A percentile compares a stretch with the other conserved stretches of the same genome.
Evolutionary conservation across 768 basidiomycete genomes (phyloP).

Genomic region (Lentinula detonsa): DNA sequence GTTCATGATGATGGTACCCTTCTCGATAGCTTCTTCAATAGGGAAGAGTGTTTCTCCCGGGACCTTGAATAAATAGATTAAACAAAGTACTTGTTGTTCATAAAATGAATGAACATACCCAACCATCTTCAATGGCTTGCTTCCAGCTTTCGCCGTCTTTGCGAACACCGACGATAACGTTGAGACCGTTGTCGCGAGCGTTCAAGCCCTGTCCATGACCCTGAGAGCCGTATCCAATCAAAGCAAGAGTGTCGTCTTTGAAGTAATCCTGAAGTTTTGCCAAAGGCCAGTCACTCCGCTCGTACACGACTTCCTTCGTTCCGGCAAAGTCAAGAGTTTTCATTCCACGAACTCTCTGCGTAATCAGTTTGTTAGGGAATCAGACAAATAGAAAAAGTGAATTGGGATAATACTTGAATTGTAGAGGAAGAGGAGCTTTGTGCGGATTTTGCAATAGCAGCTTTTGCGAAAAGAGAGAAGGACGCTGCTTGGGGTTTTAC

Average conservation of each 20-base stretch:
- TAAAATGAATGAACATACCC: conserved; percentile 46
- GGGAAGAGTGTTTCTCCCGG: conserved; percentile 97
- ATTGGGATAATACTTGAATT: conserved; percentile 17
- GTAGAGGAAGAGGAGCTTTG: conserved; percentile 20
- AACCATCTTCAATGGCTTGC: conserved; percentile 92
- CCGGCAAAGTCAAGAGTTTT: conserved; percentile 98
- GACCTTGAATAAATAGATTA: conserved; percentile 40
- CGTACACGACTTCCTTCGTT: conserved; percentile 88
- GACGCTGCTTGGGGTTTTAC: conserved; percentile 47
- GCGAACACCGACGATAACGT: conserved; percentile 97
- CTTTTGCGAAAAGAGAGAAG: conserved; percentile 62
- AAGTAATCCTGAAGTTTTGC: conserved; percentile 99
- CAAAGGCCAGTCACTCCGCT: conserved; percentile 96
- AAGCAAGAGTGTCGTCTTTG: conserved; percentile 98
- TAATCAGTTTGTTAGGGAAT: not conserved
- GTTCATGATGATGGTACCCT: conserved; percentile 99
- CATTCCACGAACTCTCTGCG: conserved; percentile 65
- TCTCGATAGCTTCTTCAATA: conserved; percentile 94
- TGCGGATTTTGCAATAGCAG: conserved; percentile 34
- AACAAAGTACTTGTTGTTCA: conserved; percentile 2
- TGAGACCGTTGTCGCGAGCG: conserved; percentile 97
- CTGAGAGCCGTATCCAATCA: conserved; percentile 99
- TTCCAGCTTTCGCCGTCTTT: conserved; percentile 96
- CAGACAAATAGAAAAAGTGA: not conserved
- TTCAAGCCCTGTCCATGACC: conserved; percentile 99